phyloP scores from a whole-genome alignment of 257 asterid genomes.

The Salvia splendens region DNA sequence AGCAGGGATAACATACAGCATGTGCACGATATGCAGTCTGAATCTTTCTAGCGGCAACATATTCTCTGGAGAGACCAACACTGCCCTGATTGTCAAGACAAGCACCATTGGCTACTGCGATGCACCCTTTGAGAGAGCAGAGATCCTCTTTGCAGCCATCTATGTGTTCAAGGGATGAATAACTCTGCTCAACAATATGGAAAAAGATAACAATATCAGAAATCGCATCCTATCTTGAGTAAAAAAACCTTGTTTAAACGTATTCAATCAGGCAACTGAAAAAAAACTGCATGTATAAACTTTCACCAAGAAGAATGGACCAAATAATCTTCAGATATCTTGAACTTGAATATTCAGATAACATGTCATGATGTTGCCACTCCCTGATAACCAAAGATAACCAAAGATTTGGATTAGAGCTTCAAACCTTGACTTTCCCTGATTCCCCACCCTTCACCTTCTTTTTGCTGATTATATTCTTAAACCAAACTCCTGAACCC shows the following conservation, averaged over 20 bases:
- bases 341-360: not conserved
- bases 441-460: conserved; percentile 52
- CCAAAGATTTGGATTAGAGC: conserved; percentile 10
- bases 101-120: conserved; percentile 33
- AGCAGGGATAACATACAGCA: conserved; percentile 36
- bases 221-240: not conserved
- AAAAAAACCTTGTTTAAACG: too few species aligned
- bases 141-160: conserved; percentile 39
- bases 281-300: too few species aligned
- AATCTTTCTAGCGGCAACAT: conserved; percentile 74
- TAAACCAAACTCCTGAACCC: conserved; percentile 83
- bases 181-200: conserved; percentile 43
- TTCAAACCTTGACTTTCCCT: conserved; percentile 54
- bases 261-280: too few species aligned
- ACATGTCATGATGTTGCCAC: too few species aligned
- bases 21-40: conserved; percentile 80
- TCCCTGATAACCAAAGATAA: not conserved
- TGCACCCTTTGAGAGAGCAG: conserved; percentile 36
- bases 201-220: conserved; percentile 25
- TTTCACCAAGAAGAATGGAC: too few species aligned
- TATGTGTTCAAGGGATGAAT: conserved; percentile 40
- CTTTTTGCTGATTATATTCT: conserved; percentile 65
- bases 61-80: conserved; percentile 45
- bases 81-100: conserved; percentile 37
- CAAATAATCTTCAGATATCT: too few species aligned